phyloP scores from a whole-genome alignment of 306 rosid genomes.

The Inga oerstediana region DNA sequence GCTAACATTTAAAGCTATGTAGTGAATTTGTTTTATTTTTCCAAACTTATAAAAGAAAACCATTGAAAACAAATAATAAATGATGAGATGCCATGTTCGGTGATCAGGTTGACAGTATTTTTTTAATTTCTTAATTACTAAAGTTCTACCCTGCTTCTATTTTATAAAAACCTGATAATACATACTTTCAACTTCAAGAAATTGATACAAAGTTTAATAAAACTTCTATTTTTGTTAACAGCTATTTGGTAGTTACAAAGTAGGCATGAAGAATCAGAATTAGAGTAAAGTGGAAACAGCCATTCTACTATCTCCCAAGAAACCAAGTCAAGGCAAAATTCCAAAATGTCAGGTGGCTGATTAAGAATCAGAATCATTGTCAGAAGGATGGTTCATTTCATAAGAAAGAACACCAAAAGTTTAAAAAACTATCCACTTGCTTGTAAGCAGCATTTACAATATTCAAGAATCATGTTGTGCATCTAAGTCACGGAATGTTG shows the following conservation, averaged over 20 bases:
- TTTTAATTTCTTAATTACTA: too few species aligned
- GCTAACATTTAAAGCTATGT: too few species aligned
- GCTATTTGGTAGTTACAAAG: neutral
- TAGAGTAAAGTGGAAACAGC: neutral
- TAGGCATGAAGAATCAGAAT: neutral
- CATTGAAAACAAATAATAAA: too few species aligned
- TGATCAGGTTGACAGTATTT: too few species aligned
- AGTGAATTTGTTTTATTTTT: too few species aligned
- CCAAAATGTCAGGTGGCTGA: neutral
- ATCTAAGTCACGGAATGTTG: slow-evolving; percentile 14
- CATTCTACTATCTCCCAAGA: neutral
- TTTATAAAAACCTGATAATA: too few species aligned
- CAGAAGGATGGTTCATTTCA: neutral
- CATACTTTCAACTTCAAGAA: neutral
- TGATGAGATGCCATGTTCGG: too few species aligned
- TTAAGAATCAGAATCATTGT: neutral
- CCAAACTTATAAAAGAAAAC: too few species aligned
- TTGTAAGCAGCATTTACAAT: neutral
- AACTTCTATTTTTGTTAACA: neutral
- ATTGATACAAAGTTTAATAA: neutral
- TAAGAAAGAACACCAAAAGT: neutral
- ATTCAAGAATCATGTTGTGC: neutral
- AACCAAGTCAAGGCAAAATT: neutral
- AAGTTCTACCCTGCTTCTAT: neutral
- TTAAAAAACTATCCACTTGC: neutral